phyloP scores from a whole-genome alignment of 805 yeast species.

The Metschnikowia colocasiae region DNA sequence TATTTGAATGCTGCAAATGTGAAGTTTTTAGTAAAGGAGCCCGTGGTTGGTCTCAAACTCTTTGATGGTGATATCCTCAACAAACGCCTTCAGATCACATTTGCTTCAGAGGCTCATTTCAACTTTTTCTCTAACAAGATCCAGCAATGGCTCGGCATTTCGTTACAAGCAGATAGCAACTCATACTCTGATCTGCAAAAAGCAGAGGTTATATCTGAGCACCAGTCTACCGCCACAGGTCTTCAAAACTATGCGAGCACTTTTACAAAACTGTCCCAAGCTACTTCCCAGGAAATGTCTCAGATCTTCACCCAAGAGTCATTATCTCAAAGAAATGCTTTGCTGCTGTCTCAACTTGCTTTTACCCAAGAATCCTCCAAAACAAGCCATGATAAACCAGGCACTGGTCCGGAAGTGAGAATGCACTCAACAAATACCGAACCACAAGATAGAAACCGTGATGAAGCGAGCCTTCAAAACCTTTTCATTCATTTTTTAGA shows the following conservation, averaged over 20 bases:
- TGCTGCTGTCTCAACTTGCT: not conserved
- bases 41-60: conserved; percentile 18
- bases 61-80: conserved; percentile 18
- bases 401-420: not conserved
- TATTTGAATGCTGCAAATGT: conserved; percentile 14
- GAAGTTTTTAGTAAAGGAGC: conserved; percentile 16
- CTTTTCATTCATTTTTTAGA: conserved; percentile 7
- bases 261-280: conserved; percentile 8
- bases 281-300: conserved; percentile 3
- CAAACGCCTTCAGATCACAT: conserved; percentile 18
- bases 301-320: not conserved
- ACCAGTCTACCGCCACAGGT: not conserved
- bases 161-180: conserved; percentile 7
- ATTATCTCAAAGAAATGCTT: not conserved
- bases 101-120: conserved; percentile 17
- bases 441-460: not conserved
- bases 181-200: conserved; percentile 9
- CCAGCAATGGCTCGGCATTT: conserved; percentile 15
- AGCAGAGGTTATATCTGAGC: not conserved
- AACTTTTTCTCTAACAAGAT: conserved; percentile 16
- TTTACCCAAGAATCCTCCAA: not conserved
- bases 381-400: not conserved
- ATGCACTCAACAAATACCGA: not conserved
- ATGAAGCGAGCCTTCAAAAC: not conserved
- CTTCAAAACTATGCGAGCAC: conserved; percentile 1